Evolutionary conservation across 2,329 filamentous ascomycete species (phyloP).

Genomic region (Verticillium tricorpus): DNA sequence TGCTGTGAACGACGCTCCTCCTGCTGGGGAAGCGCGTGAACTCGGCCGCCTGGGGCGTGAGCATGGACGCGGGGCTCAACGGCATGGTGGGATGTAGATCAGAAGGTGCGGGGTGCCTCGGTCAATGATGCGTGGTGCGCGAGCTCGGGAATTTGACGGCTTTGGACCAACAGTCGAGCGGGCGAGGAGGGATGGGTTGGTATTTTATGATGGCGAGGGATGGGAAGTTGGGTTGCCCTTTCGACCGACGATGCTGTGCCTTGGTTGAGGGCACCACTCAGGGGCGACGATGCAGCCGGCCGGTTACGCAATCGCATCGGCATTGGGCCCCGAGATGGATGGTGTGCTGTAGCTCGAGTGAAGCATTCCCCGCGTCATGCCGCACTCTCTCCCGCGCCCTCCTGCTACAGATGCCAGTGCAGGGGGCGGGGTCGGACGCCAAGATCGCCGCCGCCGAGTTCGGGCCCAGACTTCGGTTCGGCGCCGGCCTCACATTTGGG

Average conservation of each 20-base stretch:
- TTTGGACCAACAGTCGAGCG: neutral
- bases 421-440: neutral
- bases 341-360: neutral
- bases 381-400: neutral
- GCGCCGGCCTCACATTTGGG: neutral
- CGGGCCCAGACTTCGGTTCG: neutral
- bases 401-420: neutral
- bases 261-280: neutral
- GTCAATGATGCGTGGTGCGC: neutral
- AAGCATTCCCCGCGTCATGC: neutral
- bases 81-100: constrained; percentile 32
- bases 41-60: constrained; percentile 37
- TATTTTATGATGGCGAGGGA: neutral
- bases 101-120: neutral
- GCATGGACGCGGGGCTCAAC: constrained; percentile 41
- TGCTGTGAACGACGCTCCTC: constrained; percentile 89
- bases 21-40: constrained; percentile 71
- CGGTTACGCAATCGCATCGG: neutral
- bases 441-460: neutral
- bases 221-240: neutral
- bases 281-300: neutral
- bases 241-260: neutral
- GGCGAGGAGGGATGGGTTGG: neutral
- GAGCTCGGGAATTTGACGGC: no score
- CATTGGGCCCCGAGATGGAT: neutral